A percentile compares a stretch with the other conserved stretches of the same genome.
Evolutionary conservation across 2,329 filamentous ascomycete genomes (phyloP).

Genomic region (Aspergillus sp.): DNA sequence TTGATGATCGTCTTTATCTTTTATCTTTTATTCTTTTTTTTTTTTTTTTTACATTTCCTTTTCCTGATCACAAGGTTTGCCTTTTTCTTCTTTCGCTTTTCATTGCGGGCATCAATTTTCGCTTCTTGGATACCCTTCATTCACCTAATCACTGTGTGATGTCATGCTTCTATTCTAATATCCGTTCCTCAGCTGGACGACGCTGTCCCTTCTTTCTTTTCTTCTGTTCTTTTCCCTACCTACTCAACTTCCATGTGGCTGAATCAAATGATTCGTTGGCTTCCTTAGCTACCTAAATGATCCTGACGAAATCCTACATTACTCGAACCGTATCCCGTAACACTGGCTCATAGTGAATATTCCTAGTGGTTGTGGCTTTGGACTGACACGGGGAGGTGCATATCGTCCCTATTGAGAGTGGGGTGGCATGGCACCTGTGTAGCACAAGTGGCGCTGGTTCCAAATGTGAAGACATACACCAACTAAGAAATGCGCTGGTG

Average conservation of each 20-base stretch:
- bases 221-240: constrained; percentile 9
- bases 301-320: constrained; percentile 20
- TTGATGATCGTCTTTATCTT: constrained; percentile 4
- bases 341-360: neutral
- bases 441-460: neutral
- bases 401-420: too few relatives aligned
- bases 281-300: constrained; percentile 18
- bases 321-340: neutral
- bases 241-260: constrained; percentile 9
- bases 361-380: neutral
- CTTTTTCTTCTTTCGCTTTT: neutral
- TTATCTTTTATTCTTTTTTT: constrained; percentile 13
- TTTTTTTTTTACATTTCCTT: constrained; percentile 12
- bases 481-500: neutral
- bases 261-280: constrained; percentile 10
- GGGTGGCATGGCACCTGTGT: neutral
- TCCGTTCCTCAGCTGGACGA: constrained; percentile 3
- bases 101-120: constrained; percentile 19
- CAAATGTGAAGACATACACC: neutral
- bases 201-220: constrained; percentile 6
- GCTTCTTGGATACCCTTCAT: constrained; percentile 27
- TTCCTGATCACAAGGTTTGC: constrained; percentile 5
- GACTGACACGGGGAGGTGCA: too few relatives aligned
- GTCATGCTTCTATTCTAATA: constrained; percentile 10
- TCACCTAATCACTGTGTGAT: constrained; percentile 25